A percentile compares a stretch with the other conserved stretches of the same genome.
Evolutionary conservation across 2,329 filamentous ascomycete genomes (phyloP).

Genomic region (Fusarium mundagurra): DNA sequence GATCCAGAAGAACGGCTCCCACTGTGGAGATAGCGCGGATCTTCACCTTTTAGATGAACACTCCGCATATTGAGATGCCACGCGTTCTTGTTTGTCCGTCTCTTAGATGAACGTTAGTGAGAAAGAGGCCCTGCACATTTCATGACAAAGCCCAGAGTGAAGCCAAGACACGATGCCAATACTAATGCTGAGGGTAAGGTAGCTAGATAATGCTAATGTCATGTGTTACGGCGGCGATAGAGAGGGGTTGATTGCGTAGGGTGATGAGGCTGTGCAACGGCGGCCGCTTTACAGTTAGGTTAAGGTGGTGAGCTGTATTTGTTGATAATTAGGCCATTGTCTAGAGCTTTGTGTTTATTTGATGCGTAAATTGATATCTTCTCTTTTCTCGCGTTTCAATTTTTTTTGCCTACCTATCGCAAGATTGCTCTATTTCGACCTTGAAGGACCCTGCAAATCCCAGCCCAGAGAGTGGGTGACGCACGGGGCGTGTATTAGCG

Average conservation of each 20-base stretch:
- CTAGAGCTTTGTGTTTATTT: neutral
- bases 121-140: neutral
- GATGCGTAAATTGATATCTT: neutral
- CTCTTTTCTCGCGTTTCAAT: neutral
- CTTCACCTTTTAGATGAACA: neutral
- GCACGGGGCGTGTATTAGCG: conserved; percentile 35
- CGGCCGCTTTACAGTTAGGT: conserved; percentile 9
- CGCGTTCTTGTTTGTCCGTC: conserved; percentile 5
- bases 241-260: conserved; percentile 44
- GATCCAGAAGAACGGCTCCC: conserved; percentile 3
- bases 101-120: neutral
- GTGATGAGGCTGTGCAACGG: conserved; percentile 43
- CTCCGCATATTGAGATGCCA: conserved; percentile 5
- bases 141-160: conserved; percentile 9
- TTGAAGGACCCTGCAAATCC: conserved; percentile 27
- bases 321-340: neutral
- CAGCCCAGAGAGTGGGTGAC: conserved; percentile 31
- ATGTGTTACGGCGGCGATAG: conserved; percentile 19
- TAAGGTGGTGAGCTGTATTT: neutral
- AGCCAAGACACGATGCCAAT: conserved; percentile 18
- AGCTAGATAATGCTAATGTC: conserved; percentile 8
- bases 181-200: neutral
- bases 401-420: neutral
- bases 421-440: neutral
- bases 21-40: conserved; percentile 4